phyloP scores from a whole-genome alignment of 1,284 basidiomycete genomes.

The Boletus semigastroideus region DNA sequence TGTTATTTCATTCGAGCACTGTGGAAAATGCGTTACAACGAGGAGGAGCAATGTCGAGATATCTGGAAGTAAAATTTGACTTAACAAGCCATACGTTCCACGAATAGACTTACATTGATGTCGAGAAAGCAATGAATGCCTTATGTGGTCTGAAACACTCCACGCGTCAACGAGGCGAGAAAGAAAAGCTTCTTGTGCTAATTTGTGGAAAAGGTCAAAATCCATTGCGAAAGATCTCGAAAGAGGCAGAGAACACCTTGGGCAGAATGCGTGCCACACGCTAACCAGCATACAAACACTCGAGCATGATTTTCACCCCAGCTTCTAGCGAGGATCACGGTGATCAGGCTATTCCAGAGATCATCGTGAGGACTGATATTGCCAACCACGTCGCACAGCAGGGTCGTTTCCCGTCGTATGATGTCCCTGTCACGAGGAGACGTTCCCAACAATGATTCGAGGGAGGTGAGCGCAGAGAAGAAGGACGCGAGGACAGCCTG shows the following conservation, averaged over 20 bases:
- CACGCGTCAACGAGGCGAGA: conserved; percentile 55
- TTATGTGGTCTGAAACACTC: conserved; percentile 67
- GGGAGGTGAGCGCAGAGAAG: conserved; percentile 43
- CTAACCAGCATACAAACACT: conserved; percentile 66
- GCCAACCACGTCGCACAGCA: conserved; percentile 55
- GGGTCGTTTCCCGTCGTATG: conserved; percentile 50
- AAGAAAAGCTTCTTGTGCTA: conserved; percentile 52
- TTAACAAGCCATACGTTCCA: neutral
- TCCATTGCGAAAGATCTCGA: neutral
- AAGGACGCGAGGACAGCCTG: conserved; percentile 61
- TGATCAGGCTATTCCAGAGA: conserved; percentile 51
- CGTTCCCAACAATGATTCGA: conserved; percentile 25
- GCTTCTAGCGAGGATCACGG: conserved; percentile 50
- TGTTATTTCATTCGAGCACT: conserved; percentile 41
- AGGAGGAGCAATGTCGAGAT: conserved; percentile 71
- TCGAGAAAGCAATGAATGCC: conserved; percentile 65
- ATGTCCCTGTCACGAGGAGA: conserved; percentile 38
- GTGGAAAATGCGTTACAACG: conserved; percentile 57
- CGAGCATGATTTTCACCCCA: conserved; percentile 62
- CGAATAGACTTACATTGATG: conserved; percentile 57
- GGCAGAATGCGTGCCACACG: conserved; percentile 34
- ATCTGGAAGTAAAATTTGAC: conserved; percentile 41
- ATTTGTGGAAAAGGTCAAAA: conserved; percentile 10
- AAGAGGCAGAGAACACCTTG: conserved; percentile 37
- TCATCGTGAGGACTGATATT: conserved; percentile 42